Evolutionary conservation across 805 yeast species (phyloP).

Genomic region (Nakazawaea laoshanensis): DNA sequence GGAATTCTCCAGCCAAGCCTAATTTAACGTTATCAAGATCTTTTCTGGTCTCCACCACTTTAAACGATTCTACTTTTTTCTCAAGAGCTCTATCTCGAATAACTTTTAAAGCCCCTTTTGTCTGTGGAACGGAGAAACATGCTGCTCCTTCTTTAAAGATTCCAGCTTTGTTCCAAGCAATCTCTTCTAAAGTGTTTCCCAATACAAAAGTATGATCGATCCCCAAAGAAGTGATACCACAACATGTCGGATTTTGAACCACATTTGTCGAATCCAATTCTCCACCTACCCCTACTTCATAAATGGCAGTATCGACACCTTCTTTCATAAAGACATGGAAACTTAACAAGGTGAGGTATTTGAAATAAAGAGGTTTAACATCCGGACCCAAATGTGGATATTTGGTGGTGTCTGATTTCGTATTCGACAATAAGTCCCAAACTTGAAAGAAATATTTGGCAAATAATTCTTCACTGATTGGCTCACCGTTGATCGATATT

Average conservation of each 20-base stretch:
- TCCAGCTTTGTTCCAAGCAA: slow-evolving; percentile 96
- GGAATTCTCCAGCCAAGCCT: slow-evolving; percentile 83
- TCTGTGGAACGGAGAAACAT: slow-evolving; percentile 60
- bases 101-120: slow-evolving; percentile 46
- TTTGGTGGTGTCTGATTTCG: slow-evolving; percentile 42
- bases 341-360: slow-evolving; percentile 80
- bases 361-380: slow-evolving; percentile 86
- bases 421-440: slow-evolving; percentile 68
- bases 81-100: slow-evolving; percentile 65
- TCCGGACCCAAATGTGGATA: slow-evolving; percentile 73
- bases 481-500: slow-evolving; percentile 78
- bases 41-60: slow-evolving; percentile 39
- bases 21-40: slow-evolving; percentile 34
- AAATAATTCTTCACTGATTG: slow-evolving; percentile 73
- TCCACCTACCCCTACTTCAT: slow-evolving; percentile 98
- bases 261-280: slow-evolving; percentile 95
- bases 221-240: slow-evolving; percentile 83
- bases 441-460: slow-evolving; percentile 89
- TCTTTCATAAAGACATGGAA: slow-evolving; percentile 87
- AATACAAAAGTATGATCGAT: slow-evolving; percentile 85
- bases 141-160: slow-evolving; percentile 65
- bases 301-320: slow-evolving; percentile 87
- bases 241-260: slow-evolving; percentile 66
- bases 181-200: slow-evolving; percentile 80
- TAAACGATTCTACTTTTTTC: slow-evolving; percentile 37